Conservation (phyloP, 345 rosid species). For the Corchorus olitorius region DNA sequence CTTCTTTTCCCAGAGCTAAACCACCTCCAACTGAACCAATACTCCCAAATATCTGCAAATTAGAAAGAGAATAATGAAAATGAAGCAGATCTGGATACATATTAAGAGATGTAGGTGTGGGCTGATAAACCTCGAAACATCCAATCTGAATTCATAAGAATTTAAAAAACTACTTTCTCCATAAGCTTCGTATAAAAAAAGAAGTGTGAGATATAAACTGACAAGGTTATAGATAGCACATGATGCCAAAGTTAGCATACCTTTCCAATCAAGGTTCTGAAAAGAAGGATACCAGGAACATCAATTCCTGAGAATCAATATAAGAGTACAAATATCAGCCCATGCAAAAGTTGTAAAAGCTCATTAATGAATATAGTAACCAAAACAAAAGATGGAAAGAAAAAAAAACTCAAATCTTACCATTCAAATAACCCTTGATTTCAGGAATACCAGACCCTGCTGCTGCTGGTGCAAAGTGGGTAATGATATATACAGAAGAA, state of each 20-base stretch:
- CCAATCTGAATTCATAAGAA: not conserved
- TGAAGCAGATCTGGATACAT: not conserved
- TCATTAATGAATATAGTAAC: not conserved
- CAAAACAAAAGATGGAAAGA: not conserved
- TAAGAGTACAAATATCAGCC: conserved; percentile 9
- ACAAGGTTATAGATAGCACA: not conserved
- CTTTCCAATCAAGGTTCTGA: conserved; percentile 98
- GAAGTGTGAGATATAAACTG: not conserved
- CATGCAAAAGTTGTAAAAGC: conserved; percentile 2
- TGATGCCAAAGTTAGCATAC: conserved; percentile 39
- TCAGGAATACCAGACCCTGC: conserved; percentile 99
- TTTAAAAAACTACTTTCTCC: not conserved
- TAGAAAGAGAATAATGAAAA: conserved; percentile 12
- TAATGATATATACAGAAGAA: conserved; percentile 87
- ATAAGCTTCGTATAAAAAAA: not conserved
- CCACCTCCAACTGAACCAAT: conserved; percentile 99
- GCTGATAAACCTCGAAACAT: not conserved
- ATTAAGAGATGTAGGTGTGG: not conserved
- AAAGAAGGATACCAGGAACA: conserved; percentile 82
- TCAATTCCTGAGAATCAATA: conserved; percentile 65
- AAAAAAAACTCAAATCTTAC: conserved; percentile 34
- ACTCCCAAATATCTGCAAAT: conserved; percentile 88
- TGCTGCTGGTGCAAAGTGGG: conserved; percentile 95
- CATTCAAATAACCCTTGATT: conserved; percentile 96
- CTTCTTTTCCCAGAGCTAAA: conserved; percentile 95